Evolutionary conservation across 768 basidiomycete genomes (phyloP), one percentile per base, ranked within the genome.

Genomic region (Mycena floridula): DNA sequence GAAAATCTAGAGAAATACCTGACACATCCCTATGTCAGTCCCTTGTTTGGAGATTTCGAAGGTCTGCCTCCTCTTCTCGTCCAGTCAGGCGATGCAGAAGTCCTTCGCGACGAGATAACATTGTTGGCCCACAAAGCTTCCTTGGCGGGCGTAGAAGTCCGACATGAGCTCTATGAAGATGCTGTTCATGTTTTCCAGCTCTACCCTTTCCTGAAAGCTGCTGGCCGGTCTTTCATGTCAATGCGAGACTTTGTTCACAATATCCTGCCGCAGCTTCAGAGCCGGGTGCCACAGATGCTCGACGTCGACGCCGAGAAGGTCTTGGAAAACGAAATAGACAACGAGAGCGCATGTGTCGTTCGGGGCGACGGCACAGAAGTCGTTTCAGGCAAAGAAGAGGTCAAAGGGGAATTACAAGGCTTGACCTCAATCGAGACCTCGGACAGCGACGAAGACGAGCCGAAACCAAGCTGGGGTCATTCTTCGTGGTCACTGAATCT

Each of bases 21-120:
- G 37, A 97, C 93, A 0, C 93, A 99, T 61, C 95, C 95, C 8
- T 99, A 99, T 54, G 95, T 87, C 8, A 93, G 89, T 47, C 95
- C 91, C 1, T 68, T 99, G 13, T 99, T 99, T 54, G 95, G 96
- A 16, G 79, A 92, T 58, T 85, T 94, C 49, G 67, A 70, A 8
- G 87, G 85, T 7, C 67, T 99, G 15, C 95, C 95, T 8, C 95
- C 95, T 0, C 59, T 98, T 56, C 73, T 98, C 9, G 85, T 97
- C 32, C 92, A 95, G 59, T 83, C 82, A 2, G 95, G 95, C 15
- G 95, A 97, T 50, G 85, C 90, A 1, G 95, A 99, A 59, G 91
- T 96, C 0, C 71, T 99, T n/a, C 73, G 92, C 22, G 95, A 99
- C 55, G 95, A 98, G 60, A 85, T 90, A 20, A 85, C 85, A 13